Conservation (phyloP, 257 asterid species). For the Solanum neorickii region DNA sequence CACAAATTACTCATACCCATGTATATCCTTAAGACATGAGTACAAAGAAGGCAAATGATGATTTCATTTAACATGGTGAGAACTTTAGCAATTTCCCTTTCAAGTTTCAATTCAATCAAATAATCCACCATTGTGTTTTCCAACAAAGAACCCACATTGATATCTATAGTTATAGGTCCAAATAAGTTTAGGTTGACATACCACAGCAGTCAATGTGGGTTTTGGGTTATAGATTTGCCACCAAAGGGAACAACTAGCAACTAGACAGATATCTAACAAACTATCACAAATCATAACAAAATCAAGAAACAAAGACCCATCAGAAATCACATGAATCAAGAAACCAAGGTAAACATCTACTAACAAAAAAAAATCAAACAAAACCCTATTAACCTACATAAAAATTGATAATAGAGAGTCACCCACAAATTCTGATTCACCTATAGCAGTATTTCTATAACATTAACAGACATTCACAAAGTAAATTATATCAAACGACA, state of each 20-base stretch:
- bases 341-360: not conserved
- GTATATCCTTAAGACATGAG: not conserved
- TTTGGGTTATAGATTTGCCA: not conserved
- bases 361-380: not conserved
- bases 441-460: not conserved
- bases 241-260: not conserved
- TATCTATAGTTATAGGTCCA: not conserved
- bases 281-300: not conserved
- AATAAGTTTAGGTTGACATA: not conserved
- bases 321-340: not conserved
- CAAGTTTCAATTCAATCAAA: not conserved
- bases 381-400: not conserved
- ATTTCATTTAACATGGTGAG: not conserved
- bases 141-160: not conserved
- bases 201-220: not conserved
- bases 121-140: not conserved
- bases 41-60: not conserved
- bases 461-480: not conserved
- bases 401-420: not conserved
- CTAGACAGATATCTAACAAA: not conserved
- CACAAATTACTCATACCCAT: not conserved
- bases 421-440: not conserved
- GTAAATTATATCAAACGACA: not conserved
- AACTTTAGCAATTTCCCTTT: not conserved
- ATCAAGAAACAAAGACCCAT: not conserved